Evolutionary conservation across 495 filamentous ascomycete species (phyloP).

Genomic region (Xylaria scruposa): DNA sequence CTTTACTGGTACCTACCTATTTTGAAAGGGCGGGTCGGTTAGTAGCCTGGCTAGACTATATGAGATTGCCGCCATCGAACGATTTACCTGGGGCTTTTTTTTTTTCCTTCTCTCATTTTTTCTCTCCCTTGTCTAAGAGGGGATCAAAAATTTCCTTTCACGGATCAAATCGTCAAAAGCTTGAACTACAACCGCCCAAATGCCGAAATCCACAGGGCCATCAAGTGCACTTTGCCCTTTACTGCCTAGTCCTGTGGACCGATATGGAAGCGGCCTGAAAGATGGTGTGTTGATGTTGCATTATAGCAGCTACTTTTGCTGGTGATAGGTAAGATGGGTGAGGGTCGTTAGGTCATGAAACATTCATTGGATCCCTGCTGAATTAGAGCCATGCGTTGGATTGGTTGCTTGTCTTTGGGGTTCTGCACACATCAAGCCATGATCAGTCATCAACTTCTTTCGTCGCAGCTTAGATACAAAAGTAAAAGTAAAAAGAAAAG

Average conservation of each 20-base stretch:
- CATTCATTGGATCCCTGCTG: conserved; percentile 12
- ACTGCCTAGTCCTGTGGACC: conserved; percentile 11
- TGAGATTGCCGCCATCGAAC: neutral
- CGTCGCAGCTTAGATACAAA: neutral
- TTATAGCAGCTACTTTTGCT: neutral
- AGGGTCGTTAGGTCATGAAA: conserved; percentile 20
- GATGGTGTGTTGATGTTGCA: conserved; percentile 25
- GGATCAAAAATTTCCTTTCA: neutral
- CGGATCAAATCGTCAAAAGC: conserved; percentile 12
- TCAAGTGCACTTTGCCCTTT: conserved; percentile 8
- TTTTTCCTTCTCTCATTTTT: neutral
- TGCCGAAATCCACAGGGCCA: conserved; percentile 26
- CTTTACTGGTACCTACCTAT: conserved; percentile 6
- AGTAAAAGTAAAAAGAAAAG: conserved; percentile 2
- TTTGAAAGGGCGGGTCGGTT: neutral
- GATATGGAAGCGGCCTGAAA: conserved; percentile 2
- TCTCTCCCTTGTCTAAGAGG: neutral
- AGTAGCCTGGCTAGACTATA: neutral
- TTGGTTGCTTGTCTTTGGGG: conserved; percentile 15
- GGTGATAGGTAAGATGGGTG: conserved; percentile 13
- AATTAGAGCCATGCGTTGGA: neutral
- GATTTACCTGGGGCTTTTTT: neutral
- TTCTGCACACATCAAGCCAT: neutral
- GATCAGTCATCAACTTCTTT: conserved; percentile 18
- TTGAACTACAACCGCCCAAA: conserved; percentile 27